Base-by-base conservation (phyloP, 2,329 filamentous ascomycete species). In the Paraphaeosphaeria minitans region DNA sequence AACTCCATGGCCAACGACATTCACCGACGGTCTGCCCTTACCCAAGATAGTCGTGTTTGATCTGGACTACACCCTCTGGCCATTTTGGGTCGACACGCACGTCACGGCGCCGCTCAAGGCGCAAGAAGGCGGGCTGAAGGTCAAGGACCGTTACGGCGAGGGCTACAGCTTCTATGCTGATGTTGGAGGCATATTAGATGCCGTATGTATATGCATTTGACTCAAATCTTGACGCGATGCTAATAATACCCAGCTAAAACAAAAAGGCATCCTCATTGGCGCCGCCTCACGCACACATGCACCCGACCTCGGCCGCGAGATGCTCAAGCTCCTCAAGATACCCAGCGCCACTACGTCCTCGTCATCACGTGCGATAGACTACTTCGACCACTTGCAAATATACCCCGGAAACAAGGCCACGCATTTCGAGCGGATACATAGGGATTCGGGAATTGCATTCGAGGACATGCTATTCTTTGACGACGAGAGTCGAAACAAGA, bases 11-110 rank as follows among this genome's bases (percentile, higher is more conserved):
- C 84, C 84, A 4, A 75, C 79, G 16, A 87, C 85, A 13, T 87
- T 89, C 77, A 85, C 79, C 60, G 87, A 89, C 66, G 83, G 86
- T 43, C 84, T 87, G 0, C 91, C 92, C 0, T 84, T 97, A 1
- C 93, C 93, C 0, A 87, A 89, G 61, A 84, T 97, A 66, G 85
- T 98, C 68, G 91, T 95, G 63, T 97, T 98, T 80, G 95, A 98
- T 76, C 87, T 98, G 62, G 94, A 98, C 83, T 98, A 97, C 83
- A 98, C 95, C 0, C 84, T 98, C n/a, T 98, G 94, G 95, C 93
- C 93, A 4, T 97, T 97, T 79, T 98, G 94, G 94, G 89, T 96
- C 1, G 95, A 98, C 81, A 97, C 93, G 3, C 93, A 97, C 78
- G 90, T 95, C 68, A 86, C 87, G 24, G 85, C 87, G 7, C 93